A percentile compares a stretch with the other conserved stretches of the same genome.
Conservation (phyloP, 2,329 filamentous ascomycete species). For the Alternaria novae-zelandiae region DNA sequence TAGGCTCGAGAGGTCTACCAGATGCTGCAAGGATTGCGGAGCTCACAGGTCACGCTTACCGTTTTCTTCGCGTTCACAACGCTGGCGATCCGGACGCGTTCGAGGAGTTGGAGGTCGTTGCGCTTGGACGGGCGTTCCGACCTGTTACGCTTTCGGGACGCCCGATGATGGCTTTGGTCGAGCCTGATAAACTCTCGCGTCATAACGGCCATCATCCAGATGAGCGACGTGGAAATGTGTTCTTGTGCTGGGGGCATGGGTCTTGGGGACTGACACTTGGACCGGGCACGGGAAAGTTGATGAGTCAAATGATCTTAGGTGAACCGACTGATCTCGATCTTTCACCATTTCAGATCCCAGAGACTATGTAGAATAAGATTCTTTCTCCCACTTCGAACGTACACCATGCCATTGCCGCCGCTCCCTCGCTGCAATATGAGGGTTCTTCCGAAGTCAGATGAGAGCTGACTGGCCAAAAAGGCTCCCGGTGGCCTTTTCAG, state of each 20-base stretch:
- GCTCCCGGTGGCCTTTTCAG: too few relatives aligned
- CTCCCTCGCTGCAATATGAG: too few relatives aligned
- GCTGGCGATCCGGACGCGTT: not conserved
- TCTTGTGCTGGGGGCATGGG: not conserved
- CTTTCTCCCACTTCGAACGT: too few relatives aligned
- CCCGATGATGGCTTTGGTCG: not conserved
- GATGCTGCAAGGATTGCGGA: not conserved
- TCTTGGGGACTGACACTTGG: not conserved
- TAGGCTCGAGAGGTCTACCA: not conserved
- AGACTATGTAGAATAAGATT: too few relatives aligned
- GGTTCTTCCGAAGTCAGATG: too few relatives aligned
- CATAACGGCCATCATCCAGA: not conserved
- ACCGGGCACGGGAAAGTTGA: not conserved
- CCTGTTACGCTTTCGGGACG: not conserved
- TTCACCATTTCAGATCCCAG: not conserved
- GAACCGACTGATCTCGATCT: not conserved
- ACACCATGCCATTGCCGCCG: too few relatives aligned
- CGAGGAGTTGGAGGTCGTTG: not conserved
- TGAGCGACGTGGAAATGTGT: not conserved
- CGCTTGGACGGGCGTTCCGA: not conserved
- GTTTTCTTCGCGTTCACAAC: not conserved
- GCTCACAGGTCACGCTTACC: not conserved
- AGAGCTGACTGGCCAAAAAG: too few relatives aligned
- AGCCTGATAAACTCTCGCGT: not conserved
- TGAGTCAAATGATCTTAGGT: not conserved